phyloP scores from a whole-genome alignment of 2,329 filamentous ascomycete genomes.

The Lecanosticta acicola region DNA sequence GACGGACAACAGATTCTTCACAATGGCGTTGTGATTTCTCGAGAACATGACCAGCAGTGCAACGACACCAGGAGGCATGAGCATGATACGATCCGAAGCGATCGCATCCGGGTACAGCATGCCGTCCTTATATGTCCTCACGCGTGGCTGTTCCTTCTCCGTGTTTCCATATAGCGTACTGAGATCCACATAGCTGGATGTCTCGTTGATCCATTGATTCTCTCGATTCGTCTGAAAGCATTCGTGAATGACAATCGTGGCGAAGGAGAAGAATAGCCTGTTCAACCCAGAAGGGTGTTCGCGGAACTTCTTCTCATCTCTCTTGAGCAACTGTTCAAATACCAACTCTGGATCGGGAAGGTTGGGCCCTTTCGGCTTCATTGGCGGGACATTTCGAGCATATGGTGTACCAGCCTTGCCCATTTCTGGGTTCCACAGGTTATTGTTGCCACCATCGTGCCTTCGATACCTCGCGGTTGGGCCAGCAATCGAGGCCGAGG shows the following conservation, averaged over 20 bases:
- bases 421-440: constrained; percentile 47
- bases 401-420: constrained; percentile 49
- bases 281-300: constrained; percentile 44
- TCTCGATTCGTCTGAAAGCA: constrained; percentile 42
- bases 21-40: constrained; percentile 44
- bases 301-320: constrained; percentile 35
- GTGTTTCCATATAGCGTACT: constrained; percentile 45
- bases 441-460: constrained; percentile 45
- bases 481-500: constrained; percentile 43
- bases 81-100: constrained; percentile 43
- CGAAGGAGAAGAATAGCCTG: constrained; percentile 45
- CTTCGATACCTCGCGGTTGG: constrained; percentile 41
- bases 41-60: constrained; percentile 42
- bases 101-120: constrained; percentile 41
- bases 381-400: constrained; percentile 41
- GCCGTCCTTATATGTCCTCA: constrained; percentile 42
- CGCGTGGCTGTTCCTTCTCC: constrained; percentile 37
- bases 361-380: constrained; percentile 47
- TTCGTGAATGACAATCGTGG: constrained; percentile 46
- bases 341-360: constrained; percentile 46
- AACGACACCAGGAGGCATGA: constrained; percentile 45
- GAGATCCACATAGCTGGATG: constrained; percentile 45
- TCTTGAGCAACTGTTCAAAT: constrained; percentile 42
- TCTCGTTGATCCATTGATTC: constrained; percentile 43
- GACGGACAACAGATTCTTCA: constrained; percentile 36